Percentiles rank a stretch among this genome's conserved stretches.
Conservation (phyloP, 192 early-diverging fungal genomes). For the Coemansia aciculifera region DNA sequence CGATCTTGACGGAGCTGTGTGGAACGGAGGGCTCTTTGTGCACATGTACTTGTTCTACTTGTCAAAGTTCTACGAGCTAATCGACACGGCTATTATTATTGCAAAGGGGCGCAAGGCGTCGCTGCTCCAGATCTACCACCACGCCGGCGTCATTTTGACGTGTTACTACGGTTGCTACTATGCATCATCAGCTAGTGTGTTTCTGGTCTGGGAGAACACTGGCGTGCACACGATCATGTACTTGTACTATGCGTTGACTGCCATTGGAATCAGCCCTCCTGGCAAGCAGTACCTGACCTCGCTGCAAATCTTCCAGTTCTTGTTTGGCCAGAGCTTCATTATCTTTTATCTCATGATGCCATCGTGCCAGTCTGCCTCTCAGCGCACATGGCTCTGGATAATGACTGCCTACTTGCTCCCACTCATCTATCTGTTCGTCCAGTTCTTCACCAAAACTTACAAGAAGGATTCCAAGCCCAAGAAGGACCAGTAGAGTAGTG, state of each 20-base stretch:
- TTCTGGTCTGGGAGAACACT: constrained; percentile 76
- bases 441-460: constrained; percentile 77
- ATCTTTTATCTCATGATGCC: constrained; percentile 63
- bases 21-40: constrained; percentile 68
- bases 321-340: constrained; percentile 67
- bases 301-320: constrained; percentile 85
- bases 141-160: constrained; percentile 79
- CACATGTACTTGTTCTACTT: constrained; percentile 83
- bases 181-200: constrained; percentile 69
- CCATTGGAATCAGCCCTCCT: constrained; percentile 69
- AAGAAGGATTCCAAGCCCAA: constrained; percentile 10
- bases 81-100: constrained; percentile 80
- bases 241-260: constrained; percentile 74
- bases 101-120: constrained; percentile 69
- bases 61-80: constrained; percentile 81
- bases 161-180: constrained; percentile 75
- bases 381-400: constrained; percentile 61
- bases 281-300: constrained; percentile 79
- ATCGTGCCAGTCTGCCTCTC: constrained; percentile 56
- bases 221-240: constrained; percentile 90
- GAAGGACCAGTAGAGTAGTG: constrained; percentile 14
- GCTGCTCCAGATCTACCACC: constrained; percentile 84
- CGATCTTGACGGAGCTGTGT: constrained; percentile 63
- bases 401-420: constrained; percentile 72
- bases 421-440: constrained; percentile 75